Evolutionary conservation across 805 yeast species (phyloP).

Genomic region (Nakazawaea ambrosiae): DNA sequence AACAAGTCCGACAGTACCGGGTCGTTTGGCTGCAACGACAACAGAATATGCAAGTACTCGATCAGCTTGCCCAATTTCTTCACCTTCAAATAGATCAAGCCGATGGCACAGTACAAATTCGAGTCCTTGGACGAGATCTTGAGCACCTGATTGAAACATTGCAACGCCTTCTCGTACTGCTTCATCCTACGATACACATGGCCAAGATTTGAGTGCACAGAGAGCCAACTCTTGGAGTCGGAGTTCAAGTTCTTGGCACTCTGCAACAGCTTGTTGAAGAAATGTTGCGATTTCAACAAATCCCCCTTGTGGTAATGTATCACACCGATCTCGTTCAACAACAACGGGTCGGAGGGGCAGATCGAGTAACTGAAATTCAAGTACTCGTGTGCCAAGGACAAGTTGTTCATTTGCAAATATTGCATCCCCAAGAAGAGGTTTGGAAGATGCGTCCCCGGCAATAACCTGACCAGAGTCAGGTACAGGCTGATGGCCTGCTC

Average conservation of each 20-base stretch:
- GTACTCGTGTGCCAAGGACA: constrained; percentile 81
- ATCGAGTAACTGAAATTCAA: constrained; percentile 65
- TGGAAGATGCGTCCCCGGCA: constrained; percentile 88
- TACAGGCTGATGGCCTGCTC: constrained; percentile 97
- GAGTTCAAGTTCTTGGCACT: constrained; percentile 65
- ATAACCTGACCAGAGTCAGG: constrained; percentile 88
- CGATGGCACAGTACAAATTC: constrained; percentile 77
- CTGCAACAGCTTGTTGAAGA: constrained; percentile 61
- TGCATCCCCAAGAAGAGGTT: constrained; percentile 93
- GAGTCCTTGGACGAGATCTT: constrained; percentile 64
- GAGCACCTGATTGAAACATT: constrained; percentile 70
- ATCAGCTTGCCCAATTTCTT: constrained; percentile 63
- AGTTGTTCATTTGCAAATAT: constrained; percentile 80
- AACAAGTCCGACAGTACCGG: constrained; percentile 79
- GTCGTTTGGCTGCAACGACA: constrained; percentile 73
- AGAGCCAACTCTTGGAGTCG: constrained; percentile 76
- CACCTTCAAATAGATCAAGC: constrained; percentile 68
- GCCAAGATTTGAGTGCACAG: constrained; percentile 81
- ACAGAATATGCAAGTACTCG: constrained; percentile 69
- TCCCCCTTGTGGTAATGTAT: constrained; percentile 75
- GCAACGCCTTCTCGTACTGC: constrained; percentile 57
- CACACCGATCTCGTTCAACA: constrained; percentile 90
- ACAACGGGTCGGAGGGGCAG: constrained; percentile 79
- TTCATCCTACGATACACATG: constrained; percentile 75
- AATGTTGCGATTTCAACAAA: constrained; percentile 59